Percentiles rank a stretch among this genome's conserved stretches.
Conservation (phyloP, 176 grass and related monocot species). For the Triticum monococcum region DNA sequence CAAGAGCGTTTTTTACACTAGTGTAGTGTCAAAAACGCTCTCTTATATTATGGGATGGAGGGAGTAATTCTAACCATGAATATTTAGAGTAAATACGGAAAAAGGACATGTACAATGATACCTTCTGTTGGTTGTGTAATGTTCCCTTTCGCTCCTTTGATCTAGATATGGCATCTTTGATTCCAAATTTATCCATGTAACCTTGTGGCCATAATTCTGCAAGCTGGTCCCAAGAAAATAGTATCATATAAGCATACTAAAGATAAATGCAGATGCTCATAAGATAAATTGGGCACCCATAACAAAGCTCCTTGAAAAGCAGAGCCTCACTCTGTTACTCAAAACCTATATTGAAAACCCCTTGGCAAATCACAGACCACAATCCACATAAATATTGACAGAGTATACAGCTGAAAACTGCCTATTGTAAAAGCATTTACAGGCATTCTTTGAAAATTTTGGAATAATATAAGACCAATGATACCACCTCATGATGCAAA, state of each 20-base stretch:
- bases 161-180: constrained; percentile 93
- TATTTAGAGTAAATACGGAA: background rate
- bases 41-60: too few species aligned
- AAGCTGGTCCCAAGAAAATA: constrained; percentile 50
- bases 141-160: constrained; percentile 72
- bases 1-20: too few species aligned
- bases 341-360: background rate
- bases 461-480: background rate
- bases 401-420: background rate
- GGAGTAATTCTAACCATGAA: background rate
- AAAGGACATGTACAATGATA: constrained; percentile 36
- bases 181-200: constrained; percentile 95
- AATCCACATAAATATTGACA: background rate
- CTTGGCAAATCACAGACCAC: background rate
- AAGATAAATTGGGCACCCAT: background rate
- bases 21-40: too few species aligned
- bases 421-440: background rate
- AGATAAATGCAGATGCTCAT: background rate
- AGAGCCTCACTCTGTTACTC: background rate
- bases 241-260: constrained; percentile 26
- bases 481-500: background rate
- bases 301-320: background rate
- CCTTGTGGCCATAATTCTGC: constrained; percentile 95
- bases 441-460: constrained; percentile 7
- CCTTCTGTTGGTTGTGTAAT: constrained; percentile 79